Evolutionary conservation across 129 eudicot species (phyloP), one percentile per base, ranked within the genome.

Genomic region (Saussurea involucrata): DNA sequence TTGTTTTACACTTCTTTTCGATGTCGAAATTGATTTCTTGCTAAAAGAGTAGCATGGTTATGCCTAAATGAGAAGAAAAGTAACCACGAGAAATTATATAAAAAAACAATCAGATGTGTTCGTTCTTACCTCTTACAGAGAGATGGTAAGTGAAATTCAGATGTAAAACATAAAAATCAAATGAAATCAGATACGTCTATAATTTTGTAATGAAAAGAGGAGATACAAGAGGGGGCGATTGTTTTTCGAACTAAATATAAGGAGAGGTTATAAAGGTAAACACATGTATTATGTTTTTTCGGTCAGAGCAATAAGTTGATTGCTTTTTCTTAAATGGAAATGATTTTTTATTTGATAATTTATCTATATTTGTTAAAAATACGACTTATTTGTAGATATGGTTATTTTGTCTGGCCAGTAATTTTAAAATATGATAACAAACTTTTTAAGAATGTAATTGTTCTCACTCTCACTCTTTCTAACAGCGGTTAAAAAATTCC

Each of bases 181-280:
- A 69, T 53, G 33, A 33, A 57, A 77, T 22, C 4, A 55, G 34
- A 12, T 55, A 17, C 46, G 49, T 66, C 20, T 29, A 68, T 31
- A 77, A 77, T 9, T 77, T 58, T 36, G 34, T 27, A 9, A 17
- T 77, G 67, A 60, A 77, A 76, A 46, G 69, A 65, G 40, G 55
- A 31, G 66, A 40, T 66, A 27, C 37, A 60, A 37, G 37, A 40
- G 75, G 68, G 42, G n/a, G 24, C 15, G 37, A 77, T 57, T 77
- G 67, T 22, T 68, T 77, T 58, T 57, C 81, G 69, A 68, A 77
- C 81, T 68, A 77, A 37, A 68, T 8, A 57, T 25, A 69, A 77
- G 81, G 81, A 57, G 81, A 44, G 42, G 69, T 76, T 76, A 24
- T 63, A 31, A 77, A 49, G 66, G 69, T 77, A 77, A 68, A 68